Evolutionary conservation across 768 basidiomycete genomes (phyloP).

Genomic region (Terana coerulea): DNA sequence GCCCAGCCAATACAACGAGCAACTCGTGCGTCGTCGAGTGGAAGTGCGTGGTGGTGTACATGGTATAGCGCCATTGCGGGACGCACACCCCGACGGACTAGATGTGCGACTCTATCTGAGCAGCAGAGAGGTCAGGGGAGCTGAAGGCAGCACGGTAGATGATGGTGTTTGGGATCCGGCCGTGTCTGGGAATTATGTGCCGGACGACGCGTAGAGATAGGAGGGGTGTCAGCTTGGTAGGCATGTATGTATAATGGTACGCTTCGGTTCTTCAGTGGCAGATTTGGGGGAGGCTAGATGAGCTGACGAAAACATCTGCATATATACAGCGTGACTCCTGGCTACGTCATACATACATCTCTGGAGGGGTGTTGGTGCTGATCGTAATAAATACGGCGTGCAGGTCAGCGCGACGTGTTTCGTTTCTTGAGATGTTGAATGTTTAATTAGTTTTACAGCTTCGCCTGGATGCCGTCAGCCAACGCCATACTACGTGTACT

Average conservation of each 20-base stretch:
- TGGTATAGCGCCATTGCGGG: constrained; percentile 40
- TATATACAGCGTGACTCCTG: not conserved
- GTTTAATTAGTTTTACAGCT: no score
- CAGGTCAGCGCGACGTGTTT: no score
- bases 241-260: no score
- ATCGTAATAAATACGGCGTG: no score
- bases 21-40: constrained; percentile 43
- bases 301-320: not conserved
- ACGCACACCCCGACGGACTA: constrained; percentile 28
- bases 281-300: not conserved
- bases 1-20: constrained; percentile 30
- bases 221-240: constrained; percentile 24
- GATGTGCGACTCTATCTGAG: constrained; percentile 33
- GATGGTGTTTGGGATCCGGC: constrained; percentile 34
- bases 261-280: no score
- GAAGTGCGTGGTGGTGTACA: constrained; percentile 39
- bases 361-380: no score
- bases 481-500: no score
- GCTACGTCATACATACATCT: constrained; percentile 2
- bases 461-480: not conserved
- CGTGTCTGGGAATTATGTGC: constrained; percentile 31
- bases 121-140: constrained; percentile 15
- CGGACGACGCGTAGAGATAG: constrained; percentile 23
- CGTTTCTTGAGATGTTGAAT: no score
- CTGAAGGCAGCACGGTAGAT: constrained; percentile 34